These are phyloP conservation scores for Brassica carinata DNA, from an alignment of 345 rosid genomes.

Conservation along the genomic window DNA sequence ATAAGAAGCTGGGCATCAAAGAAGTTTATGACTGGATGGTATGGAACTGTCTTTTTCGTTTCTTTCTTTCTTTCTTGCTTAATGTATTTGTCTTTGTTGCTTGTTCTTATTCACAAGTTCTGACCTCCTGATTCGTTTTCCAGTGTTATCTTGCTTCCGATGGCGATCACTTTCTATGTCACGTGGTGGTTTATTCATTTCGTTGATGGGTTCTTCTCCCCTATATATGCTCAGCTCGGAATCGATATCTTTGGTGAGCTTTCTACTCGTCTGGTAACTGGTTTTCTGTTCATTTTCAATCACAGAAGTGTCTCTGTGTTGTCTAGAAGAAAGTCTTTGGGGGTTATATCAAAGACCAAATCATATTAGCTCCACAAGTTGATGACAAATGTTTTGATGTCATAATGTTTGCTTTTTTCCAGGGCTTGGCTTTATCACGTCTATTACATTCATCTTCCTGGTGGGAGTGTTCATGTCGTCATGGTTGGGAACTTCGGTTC, in stretches of 20 bases:
- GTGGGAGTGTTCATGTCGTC: conserved; percentile 99
- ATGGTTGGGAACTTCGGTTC: conserved; percentile 97
- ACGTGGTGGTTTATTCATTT: conserved; percentile 99
- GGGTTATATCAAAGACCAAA: neutral
- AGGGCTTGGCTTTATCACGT: conserved; percentile 97
- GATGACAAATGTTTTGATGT: conserved; percentile 14
- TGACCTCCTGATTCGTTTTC: too few species aligned
- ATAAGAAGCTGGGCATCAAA: conserved; percentile 98
- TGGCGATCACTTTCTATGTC: conserved; percentile 88
- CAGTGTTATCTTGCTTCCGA: conserved; percentile 90
- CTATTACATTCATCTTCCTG: conserved; percentile 89
- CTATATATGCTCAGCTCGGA: conserved; percentile 91
- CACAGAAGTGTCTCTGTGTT: neutral
- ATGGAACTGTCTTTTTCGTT: neutral
- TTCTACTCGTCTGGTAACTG: neutral
- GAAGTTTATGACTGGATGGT: conserved; percentile 99
- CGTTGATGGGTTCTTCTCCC: conserved; percentile 98
- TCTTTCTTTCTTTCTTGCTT: conserved; percentile 15
- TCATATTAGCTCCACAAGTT: neutral
- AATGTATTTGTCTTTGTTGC: too few species aligned
- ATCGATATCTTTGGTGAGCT: conserved; percentile 85
- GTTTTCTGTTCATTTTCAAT: neutral
- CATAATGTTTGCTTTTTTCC: conserved; percentile 27
- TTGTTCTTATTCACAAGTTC: too few species aligned
- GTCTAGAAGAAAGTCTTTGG: neutral